Evolutionary conservation across 352 stramenopile species (phyloP), one percentile per base, ranked within the genome.

Genomic region (Pythium insidiosum): DNA sequence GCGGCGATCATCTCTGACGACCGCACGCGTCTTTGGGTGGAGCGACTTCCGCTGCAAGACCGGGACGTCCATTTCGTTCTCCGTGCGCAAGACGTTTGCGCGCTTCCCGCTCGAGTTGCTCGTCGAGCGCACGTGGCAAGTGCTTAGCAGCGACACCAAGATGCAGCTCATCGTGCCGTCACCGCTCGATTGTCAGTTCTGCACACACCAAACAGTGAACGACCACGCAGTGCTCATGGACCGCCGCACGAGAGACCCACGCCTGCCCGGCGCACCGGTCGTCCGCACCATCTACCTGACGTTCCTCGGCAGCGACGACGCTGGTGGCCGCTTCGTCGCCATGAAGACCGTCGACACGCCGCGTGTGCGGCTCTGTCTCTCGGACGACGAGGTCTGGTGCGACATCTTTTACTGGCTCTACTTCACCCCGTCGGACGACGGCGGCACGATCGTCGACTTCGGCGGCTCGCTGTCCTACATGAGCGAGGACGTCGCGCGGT

Each of bases 341-440:
- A 85, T 82, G 67, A 80, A 82, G 47, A 85, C 69, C 28, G 63
- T 85, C 29, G 66, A 80, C 56, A 41, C 70, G 40, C 67, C 64
- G 26, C 44, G 66, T 19, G 63, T 76, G 21, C 70, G 73, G 41
- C 52, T 59, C 21, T 33, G 65, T 35, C 50, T 85, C 31, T 47
- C 45, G 1, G 42, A 60, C 15, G 48, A 76, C 35, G 67, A 85
- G 45, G 31, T 58, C 22, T 85, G 69, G 69, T 78, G 64, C 54
- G 64, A 85, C 37, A 68, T 82, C 38, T 80, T 80, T 48, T 84
- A 84, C 47, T 84, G 68, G 66, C 66, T 78, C 54, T 60, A 68
- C 37, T 73, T 75, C 35, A 43, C 26, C 29, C 12, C 7, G 3
- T 41, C 29, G 4, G 47, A 55, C 4, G 44, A 41, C 21, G 9